phyloP scores from a whole-genome alignment of 371 early-diverging fungal species.

The Mortierella polycephala region DNA sequence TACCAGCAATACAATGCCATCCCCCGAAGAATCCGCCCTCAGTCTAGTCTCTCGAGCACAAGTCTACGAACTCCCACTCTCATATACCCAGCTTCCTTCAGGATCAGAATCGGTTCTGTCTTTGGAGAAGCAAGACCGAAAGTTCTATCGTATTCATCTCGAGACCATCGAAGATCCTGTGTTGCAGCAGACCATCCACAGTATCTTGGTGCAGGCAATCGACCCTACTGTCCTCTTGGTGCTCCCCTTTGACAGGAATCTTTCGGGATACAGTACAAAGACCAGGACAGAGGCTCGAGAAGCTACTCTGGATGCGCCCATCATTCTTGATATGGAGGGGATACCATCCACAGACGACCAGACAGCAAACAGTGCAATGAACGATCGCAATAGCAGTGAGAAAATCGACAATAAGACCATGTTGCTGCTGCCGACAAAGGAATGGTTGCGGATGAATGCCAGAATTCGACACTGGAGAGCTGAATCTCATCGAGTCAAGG shows the following conservation, averaged over 20 bases:
- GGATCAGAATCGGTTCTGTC: neutral
- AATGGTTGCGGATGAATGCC: constrained; percentile 29
- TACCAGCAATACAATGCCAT: neutral
- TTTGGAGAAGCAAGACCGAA: constrained; percentile 6
- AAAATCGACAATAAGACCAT: constrained; percentile 19
- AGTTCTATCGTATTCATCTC: constrained; percentile 42
- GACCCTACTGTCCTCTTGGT: constrained; percentile 15
- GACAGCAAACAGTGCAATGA: neutral
- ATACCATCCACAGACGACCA: neutral
- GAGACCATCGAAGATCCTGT: constrained; percentile 21
- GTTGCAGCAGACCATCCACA: constrained; percentile 2
- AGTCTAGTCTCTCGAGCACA: constrained; percentile 29
- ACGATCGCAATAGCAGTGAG: neutral
- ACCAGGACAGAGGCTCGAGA: constrained; percentile 23
- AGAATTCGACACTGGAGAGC: constrained; percentile 45
- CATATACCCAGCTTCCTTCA: constrained; percentile 2
- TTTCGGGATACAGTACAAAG: constrained; percentile 38
- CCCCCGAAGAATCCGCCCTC: constrained; percentile 39
- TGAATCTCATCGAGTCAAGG: constrained; percentile 46
- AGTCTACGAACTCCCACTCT: constrained; percentile 24
- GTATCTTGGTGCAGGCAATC: constrained; percentile 20
- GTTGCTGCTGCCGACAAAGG: constrained; percentile 31
- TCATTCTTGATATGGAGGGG: constrained; percentile 39
- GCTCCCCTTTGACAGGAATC: constrained; percentile 41
- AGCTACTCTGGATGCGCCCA: constrained; percentile 18